Evolutionary conservation across 139 green algal genomes (phyloP), one percentile per base, ranked within the genome.

Genomic region (Micractinium conductrix): DNA sequence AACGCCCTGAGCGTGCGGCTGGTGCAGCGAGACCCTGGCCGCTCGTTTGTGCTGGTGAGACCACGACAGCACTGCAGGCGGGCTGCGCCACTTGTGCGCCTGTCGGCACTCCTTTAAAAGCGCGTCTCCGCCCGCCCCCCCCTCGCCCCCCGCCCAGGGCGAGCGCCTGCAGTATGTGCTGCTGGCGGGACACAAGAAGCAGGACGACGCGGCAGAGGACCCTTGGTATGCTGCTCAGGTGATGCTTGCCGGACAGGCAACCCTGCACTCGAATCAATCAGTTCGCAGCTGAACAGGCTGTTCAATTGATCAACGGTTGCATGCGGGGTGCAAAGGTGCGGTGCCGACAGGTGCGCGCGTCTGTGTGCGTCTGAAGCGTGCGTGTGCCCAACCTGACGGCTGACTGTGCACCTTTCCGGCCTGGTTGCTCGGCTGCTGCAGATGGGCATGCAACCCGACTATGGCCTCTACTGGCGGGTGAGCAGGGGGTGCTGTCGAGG

Each of bases 131-230:
- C 14, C 30, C 26, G 55, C 16, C 14, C 53, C 4, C 60, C 16
- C 16, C 30, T 6, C 16, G 35, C 21, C 43, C 26, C 35, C 24
- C 24, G 14, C 19, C 58, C 55, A 73, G 76, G 71, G 74, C n/a
- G 92, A 97, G 87, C 84, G 94, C 44, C 81, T 97, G 75, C 85
- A 80, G 9, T 97, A 97, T 38, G 91, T 97, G 65, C 89, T 97
- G 86, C 88, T 96, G 81, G 86, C 90, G 63, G 94, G 93, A 16
- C 26, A 71, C 42, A 48, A 55, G 63, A 81, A 72, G 22, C 90
- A 96, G 89, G 92, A 96, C 43, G 90, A 96, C 33, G 87, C 90
- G 0, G 90, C 91, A 0, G 93, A 96, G 76, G 93, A 97, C 81
- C 94, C 94, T 4, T 65, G n/a, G n/a, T n/a, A n/a, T n/a, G n/a